A percentile compares a stretch with the other conserved stretches of the same genome.
These are phyloP conservation scores for Williopsis jadinii DNA, from an alignment of 1,139 yeast species.

Conservation along the genomic window DNA sequence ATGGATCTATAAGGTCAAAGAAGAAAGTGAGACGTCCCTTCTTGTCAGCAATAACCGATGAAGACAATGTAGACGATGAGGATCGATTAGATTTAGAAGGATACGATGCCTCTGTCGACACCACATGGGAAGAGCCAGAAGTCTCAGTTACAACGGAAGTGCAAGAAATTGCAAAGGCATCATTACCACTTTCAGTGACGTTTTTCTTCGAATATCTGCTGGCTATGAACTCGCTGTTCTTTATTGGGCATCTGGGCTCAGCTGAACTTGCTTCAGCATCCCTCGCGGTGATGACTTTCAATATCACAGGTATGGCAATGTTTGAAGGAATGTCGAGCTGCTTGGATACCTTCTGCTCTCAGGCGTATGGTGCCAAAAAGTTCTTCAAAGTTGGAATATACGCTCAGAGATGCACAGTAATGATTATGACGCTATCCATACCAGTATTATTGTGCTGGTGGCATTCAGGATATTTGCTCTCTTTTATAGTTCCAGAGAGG, in stretches of 20 bases:
- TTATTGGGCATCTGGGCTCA: slow-evolving; percentile 43
- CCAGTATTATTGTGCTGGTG: slow-evolving; percentile 35
- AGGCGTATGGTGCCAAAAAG: slow-evolving; percentile 39
- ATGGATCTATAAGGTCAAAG: slow-evolving; percentile 1
- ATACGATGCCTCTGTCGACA: slow-evolving; percentile 17
- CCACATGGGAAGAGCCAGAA: slow-evolving; percentile 8
- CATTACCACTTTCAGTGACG: slow-evolving; percentile 41
- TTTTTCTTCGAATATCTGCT: slow-evolving; percentile 44
- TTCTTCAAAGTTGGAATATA: slow-evolving; percentile 33
- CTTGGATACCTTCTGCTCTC: slow-evolving; percentile 46
- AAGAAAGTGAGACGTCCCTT: not conserved
- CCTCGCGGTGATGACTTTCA: slow-evolving; percentile 43
- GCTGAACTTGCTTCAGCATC: slow-evolving; percentile 43
- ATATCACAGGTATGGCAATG: slow-evolving; percentile 37
- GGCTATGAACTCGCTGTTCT: slow-evolving; percentile 41
- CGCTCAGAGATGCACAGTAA: slow-evolving; percentile 36
- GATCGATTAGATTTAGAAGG: slow-evolving; percentile 4
- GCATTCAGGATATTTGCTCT: slow-evolving; percentile 28
- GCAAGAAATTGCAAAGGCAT: slow-evolving; percentile 21
- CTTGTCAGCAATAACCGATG: not conserved
- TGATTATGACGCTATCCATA: slow-evolving; percentile 29
- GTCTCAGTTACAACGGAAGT: slow-evolving; percentile 13
- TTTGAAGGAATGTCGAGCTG: slow-evolving; percentile 51
- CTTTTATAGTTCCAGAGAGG: slow-evolving; percentile 28
- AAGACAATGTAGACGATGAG: slow-evolving; percentile 9